Evolutionary conservation across 2,329 filamentous ascomycete species (phyloP), one percentile per base, ranked within the genome.

Genomic region (Dactylellina sp.): DNA sequence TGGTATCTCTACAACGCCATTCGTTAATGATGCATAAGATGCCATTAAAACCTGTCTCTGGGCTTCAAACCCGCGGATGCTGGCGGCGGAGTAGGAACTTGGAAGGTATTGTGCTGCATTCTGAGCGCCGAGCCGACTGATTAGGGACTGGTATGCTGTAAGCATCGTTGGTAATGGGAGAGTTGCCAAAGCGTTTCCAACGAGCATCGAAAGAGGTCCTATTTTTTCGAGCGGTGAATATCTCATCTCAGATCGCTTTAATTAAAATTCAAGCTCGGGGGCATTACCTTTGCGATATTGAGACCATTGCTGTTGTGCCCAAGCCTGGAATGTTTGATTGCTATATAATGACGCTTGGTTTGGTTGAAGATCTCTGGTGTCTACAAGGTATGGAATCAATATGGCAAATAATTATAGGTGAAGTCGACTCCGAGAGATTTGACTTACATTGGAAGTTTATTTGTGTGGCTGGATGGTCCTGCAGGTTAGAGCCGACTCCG

Each of bases 401-500:
- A 16, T 37, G 18, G 12, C 25, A 37, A 14, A 12, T 28, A 7
- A 32, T n/a, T 32, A 4, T 32, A 32, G 28, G 28, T 32, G 28
- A 32, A 32, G 9, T 32, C 9, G 28, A 32, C 9, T 32, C 9
- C 9, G 28, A 32, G 28, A 32, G 4, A 9, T 9, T 4, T 40
- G 4, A 5, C 68, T 50, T 42, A 72, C 68, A 72, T 44, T 72
- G 52, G 53, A 64, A 72, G 20, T 39, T 72, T 7, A 72, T 72
- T 35, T 65, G 68, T 14, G 59, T 49, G 9, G 78, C 76, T 2
- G 80, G 79, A 46, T 84, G 83, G 50, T 84, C 83, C 32, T 83
- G 81, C 18, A 84, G 80, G 72, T 84, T 84, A 49, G 83, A 79
- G 1, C 85, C 85, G 0, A 86, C 85, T 0, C 82, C 84, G 0